Conservation (phyloP, 106 monocot genomes). For the Phalaenopsis equestris region DNA sequence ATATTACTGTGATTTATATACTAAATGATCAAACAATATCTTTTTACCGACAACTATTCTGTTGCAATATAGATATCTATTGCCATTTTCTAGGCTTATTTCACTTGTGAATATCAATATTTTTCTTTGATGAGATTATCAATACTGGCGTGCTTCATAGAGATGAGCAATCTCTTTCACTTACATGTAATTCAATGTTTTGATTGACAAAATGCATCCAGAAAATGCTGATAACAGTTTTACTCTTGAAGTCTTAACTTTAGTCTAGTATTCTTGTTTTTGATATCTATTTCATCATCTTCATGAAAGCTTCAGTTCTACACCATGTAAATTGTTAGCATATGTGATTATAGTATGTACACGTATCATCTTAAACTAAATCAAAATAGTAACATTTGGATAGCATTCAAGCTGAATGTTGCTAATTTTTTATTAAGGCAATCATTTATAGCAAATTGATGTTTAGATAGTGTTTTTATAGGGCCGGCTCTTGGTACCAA, state of each 20-base stretch:
- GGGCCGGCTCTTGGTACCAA: slow-evolving; percentile 4
- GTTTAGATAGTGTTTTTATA: slow-evolving; percentile 16
- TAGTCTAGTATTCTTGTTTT: background rate
- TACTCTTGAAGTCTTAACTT: background rate
- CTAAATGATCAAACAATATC: no score
- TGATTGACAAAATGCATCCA: background rate
- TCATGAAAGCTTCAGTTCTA: background rate
- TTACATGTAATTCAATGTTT: background rate
- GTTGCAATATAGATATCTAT: background rate
- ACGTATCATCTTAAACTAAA: background rate
- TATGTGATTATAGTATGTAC: background rate
- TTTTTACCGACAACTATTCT: no score
- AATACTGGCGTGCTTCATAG: background rate
- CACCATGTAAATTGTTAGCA: background rate
- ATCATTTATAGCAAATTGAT: background rate
- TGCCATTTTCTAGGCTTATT: background rate
- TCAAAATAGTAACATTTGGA: background rate
- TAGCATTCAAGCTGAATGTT: background rate
- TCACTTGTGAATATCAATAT: background rate
- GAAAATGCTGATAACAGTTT: background rate
- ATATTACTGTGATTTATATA: no score
- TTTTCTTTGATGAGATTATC: background rate
- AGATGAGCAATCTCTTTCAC: background rate
- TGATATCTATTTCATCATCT: background rate
- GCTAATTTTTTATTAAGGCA: background rate